Conservation (phyloP, 2,329 filamentous ascomycete genomes). For the Fusarium lateritium region DNA sequence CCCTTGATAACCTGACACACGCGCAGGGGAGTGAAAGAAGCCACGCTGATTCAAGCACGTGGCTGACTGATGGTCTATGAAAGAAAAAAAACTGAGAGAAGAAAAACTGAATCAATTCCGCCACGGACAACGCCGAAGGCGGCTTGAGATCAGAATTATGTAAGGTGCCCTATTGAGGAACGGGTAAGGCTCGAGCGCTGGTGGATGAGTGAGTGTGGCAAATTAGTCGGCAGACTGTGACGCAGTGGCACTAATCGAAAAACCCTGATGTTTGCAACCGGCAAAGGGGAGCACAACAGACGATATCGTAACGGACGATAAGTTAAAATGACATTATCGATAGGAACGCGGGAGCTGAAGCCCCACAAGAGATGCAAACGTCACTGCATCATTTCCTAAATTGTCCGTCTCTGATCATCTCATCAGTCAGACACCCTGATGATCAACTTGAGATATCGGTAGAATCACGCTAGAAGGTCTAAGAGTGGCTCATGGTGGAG, state of each 20-base stretch:
- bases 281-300: conserved; percentile 2
- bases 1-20: conserved; percentile 22
- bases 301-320: conserved; percentile 1
- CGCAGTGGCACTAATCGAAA: conserved; percentile 20
- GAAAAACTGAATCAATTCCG: conserved; percentile 21
- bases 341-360: conserved; percentile 1
- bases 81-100: conserved; percentile 20
- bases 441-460: conserved; percentile 6
- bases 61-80: conserved; percentile 9
- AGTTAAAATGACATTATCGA: not conserved
- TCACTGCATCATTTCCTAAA: conserved; percentile 4
- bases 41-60: conserved; percentile 26
- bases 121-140: conserved; percentile 42
- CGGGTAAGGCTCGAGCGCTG: conserved; percentile 14
- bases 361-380: conserved; percentile 21
- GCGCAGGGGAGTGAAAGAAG: conserved; percentile 1
- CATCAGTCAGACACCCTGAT: conserved; percentile 19
- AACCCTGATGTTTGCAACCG: not conserved
- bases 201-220: conserved; percentile 34
- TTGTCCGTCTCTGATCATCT: conserved; percentile 7
- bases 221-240: conserved; percentile 37
- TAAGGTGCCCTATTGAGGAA: conserved; percentile 21
- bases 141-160: conserved; percentile 43
- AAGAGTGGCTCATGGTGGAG: conserved; percentile 14
- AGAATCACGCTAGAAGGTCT: conserved; percentile 27